A percentile compares a stretch with the other conserved stretches of the same genome.
phyloP scores from a whole-genome alignment of 2,329 filamentous ascomycete species.

The Colletotrichum zoysiae region DNA sequence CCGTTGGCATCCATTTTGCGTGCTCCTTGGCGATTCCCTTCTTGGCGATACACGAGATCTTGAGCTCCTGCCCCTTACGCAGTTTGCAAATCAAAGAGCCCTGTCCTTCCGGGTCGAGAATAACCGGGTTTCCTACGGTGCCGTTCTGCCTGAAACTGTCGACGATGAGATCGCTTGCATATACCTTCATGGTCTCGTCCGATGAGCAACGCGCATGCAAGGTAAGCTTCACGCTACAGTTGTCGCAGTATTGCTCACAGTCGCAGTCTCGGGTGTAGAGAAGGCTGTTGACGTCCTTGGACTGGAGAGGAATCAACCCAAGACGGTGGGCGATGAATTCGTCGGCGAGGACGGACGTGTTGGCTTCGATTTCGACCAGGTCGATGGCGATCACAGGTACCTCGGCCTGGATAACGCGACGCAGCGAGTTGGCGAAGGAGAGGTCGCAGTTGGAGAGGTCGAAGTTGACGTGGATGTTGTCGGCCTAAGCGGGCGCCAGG shows the following conservation, averaged over 20 bases:
- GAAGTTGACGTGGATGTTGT: slow-evolving; percentile 87
- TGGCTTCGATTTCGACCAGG: slow-evolving; percentile 90
- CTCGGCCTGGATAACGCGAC: slow-evolving; percentile 91
- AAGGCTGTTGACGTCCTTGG: slow-evolving; percentile 84
- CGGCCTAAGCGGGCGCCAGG: slow-evolving; percentile 68
- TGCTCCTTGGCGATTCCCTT: slow-evolving; percentile 99
- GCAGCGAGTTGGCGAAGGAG: slow-evolving; percentile 91
- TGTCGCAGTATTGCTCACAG: slow-evolving; percentile 94
- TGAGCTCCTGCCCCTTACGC: slow-evolving; percentile 88
- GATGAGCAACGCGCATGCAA: slow-evolving; percentile 88
- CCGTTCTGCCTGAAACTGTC: slow-evolving; percentile 78
- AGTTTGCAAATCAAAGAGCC: slow-evolving; percentile 93
- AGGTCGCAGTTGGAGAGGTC: slow-evolving; percentile 90
- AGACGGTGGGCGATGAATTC: slow-evolving; percentile 96
- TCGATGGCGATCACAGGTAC: slow-evolving; percentile 96
- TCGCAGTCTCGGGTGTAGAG: slow-evolving; percentile 94
- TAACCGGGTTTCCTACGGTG: slow-evolving; percentile 83
- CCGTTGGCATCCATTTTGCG: slow-evolving; percentile 95
- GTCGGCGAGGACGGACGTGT: slow-evolving; percentile 95
- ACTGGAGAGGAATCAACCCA: slow-evolving; percentile 88
- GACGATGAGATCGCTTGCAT: slow-evolving; percentile 88
- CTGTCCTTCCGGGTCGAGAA: slow-evolving; percentile 83
- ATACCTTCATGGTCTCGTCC: slow-evolving; percentile 93
- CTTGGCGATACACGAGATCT: slow-evolving; percentile 93
- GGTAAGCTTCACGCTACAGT: slow-evolving; percentile 87